phyloP scores from a whole-genome alignment of 257 asterid genomes.

The Nicotiana noctiflora region DNA sequence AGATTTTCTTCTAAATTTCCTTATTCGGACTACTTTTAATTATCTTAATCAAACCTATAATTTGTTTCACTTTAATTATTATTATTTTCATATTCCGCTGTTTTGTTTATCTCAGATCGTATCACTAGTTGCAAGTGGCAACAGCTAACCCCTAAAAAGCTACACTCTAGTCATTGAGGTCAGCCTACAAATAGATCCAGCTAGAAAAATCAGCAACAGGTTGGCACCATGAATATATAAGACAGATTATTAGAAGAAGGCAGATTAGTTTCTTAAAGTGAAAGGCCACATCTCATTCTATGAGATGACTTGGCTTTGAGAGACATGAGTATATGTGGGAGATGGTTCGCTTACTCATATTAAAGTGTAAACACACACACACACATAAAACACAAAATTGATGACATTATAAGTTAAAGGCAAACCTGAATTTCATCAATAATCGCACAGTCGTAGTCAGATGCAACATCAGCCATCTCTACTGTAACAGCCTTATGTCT shows the following conservation, averaged over 20 bases:
- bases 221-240: background rate
- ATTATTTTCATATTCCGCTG: too few relatives aligned
- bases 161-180: background rate
- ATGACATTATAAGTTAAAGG: background rate
- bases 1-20: too few relatives aligned
- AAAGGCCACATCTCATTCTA: background rate
- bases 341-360: background rate
- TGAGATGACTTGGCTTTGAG: background rate
- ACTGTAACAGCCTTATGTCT: conserved; percentile 84
- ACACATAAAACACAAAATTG: background rate
- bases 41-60: too few relatives aligned
- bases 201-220: background rate
- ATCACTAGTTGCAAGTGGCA: background rate
- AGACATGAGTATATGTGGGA: background rate
- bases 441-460: conserved; percentile 73
- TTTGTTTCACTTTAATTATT: too few relatives aligned
- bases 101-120: too few relatives aligned
- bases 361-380: background rate
- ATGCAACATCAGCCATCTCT: conserved; percentile 82
- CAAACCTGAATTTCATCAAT: conserved; percentile 94
- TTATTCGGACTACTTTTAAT: too few relatives aligned
- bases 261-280: background rate
- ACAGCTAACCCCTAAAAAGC: background rate
- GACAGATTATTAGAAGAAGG: background rate
- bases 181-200: background rate